Evolutionary conservation across 2,329 filamentous ascomycete species (phyloP).

Genomic region (Sporothrix pallida): DNA sequence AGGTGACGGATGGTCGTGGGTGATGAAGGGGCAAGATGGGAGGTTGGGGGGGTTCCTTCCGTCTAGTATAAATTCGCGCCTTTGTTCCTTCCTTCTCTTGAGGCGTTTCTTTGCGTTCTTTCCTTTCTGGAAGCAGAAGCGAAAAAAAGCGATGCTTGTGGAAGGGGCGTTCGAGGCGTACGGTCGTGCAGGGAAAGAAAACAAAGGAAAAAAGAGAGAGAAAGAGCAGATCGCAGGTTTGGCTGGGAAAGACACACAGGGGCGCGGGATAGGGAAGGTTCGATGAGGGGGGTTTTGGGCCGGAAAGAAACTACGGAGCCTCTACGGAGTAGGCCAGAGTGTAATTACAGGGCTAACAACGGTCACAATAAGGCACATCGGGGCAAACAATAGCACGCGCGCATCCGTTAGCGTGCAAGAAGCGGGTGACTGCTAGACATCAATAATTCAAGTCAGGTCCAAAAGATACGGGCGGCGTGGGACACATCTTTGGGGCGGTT

Average conservation of each 20-base stretch:
- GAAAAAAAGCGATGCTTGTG: neutral
- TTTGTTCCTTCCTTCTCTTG: neutral
- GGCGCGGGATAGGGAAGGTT: neutral
- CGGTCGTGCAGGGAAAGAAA: neutral
- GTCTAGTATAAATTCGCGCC: neutral
- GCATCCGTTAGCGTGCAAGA: constrained; percentile 5
- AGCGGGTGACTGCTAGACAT: neutral
- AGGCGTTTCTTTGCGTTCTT: neutral
- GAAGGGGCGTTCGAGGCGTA: constrained; percentile 3
- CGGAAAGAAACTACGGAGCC: neutral
- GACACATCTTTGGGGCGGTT: constrained; percentile 16
- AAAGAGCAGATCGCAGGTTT: constrained; percentile 20
- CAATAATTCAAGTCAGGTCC: too few relatives aligned
- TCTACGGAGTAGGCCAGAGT: too few relatives aligned
- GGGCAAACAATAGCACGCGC: constrained; percentile 18
- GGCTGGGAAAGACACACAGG: neutral
- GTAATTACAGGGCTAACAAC: too few relatives aligned
- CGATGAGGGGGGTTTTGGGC: constrained; percentile 15
- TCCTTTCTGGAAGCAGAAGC: neutral
- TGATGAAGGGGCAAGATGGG: neutral
- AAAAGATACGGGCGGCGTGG: neutral
- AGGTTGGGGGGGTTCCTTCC: constrained; percentile 1
- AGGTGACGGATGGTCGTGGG: neutral
- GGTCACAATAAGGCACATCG: neutral
- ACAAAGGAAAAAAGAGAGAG: neutral